Evolutionary conservation across 805 yeast genomes (phyloP).

Genomic region (Wickerhamomyces ciferrii): DNA sequence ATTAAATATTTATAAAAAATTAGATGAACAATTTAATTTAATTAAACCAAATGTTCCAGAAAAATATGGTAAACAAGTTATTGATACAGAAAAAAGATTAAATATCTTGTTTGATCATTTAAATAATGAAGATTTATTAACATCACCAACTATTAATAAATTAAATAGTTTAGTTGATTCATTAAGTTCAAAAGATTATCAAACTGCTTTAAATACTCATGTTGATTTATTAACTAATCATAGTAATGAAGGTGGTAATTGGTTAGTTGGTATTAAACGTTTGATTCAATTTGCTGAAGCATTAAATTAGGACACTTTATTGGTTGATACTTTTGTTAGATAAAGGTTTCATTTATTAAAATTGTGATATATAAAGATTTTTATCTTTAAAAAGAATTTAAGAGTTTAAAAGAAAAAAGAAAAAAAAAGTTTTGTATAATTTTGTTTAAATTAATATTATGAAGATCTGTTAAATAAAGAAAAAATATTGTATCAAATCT

Average conservation of each 20-base stretch:
- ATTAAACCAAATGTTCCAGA: constrained; percentile 75
- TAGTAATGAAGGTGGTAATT: constrained; percentile 75
- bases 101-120: constrained; percentile 72
- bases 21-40: constrained; percentile 49
- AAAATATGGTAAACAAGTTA: constrained; percentile 63
- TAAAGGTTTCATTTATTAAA: too few relatives aligned
- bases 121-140: constrained; percentile 63
- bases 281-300: constrained; percentile 67
- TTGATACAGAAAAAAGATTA: constrained; percentile 80
- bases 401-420: too few relatives aligned
- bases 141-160: constrained; percentile 47
- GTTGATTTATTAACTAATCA: constrained; percentile 57
- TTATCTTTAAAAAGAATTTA: too few relatives aligned
- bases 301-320: background rate
- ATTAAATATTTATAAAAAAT: constrained; percentile 50
- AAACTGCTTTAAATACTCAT: constrained; percentile 51
- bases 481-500: too few relatives aligned
- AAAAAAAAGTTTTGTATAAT: too few relatives aligned
- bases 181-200: constrained; percentile 49
- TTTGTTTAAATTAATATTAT: too few relatives aligned
- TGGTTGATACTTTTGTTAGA: too few relatives aligned
- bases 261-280: constrained; percentile 91
- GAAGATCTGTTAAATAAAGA: too few relatives aligned
- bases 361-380: too few relatives aligned
- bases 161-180: constrained; percentile 47